A percentile compares a stretch with the other conserved stretches of the same genome.
Evolutionary conservation across 2,329 filamentous ascomycete genomes (phyloP).

Genomic region (Fusarium mexicanum): DNA sequence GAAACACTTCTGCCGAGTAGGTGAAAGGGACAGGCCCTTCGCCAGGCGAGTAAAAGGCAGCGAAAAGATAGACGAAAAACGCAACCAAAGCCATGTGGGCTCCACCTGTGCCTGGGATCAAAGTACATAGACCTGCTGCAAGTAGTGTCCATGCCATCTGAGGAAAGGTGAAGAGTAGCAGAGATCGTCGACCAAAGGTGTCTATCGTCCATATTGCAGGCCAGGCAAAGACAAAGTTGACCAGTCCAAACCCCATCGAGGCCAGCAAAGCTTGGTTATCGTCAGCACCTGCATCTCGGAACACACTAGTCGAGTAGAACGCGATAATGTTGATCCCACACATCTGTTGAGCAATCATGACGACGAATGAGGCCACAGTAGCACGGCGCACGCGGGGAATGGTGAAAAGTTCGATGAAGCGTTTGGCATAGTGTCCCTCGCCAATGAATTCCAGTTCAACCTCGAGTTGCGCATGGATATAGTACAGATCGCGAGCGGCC

Average conservation of each 20-base stretch:
- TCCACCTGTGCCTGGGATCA: constrained; percentile 54
- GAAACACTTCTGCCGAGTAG: constrained; percentile 76
- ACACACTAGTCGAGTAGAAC: constrained; percentile 76
- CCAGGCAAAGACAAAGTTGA: constrained; percentile 67
- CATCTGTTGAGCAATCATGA: constrained; percentile 84
- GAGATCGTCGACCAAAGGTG: constrained; percentile 62
- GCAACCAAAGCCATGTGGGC: constrained; percentile 58
- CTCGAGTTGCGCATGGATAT: constrained; percentile 71
- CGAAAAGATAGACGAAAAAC: constrained; percentile 66
- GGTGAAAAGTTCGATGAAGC: constrained; percentile 73
- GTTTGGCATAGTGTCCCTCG: constrained; percentile 66
- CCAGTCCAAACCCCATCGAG: constrained; percentile 66
- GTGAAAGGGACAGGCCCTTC: constrained; percentile 76
- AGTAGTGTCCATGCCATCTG: constrained; percentile 55
- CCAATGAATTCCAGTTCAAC: constrained; percentile 64
- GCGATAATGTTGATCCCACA: constrained; percentile 78
- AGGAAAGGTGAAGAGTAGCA: constrained; percentile 56
- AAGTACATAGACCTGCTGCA: constrained; percentile 59
- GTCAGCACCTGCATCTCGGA: constrained; percentile 64
- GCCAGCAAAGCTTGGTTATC: constrained; percentile 67
- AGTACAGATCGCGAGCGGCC: constrained; percentile 70
- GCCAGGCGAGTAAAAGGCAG: constrained; percentile 60
- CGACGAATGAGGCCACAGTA: constrained; percentile 78
- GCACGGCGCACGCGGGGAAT: constrained; percentile 76
- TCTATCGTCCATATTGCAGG: constrained; percentile 70